A percentile compares a stretch with the other conserved stretches of the same genome.
These are phyloP conservation scores for Fusarium pininemorale DNA, from an alignment of 2,329 filamentous ascomycete genomes.

Conservation along the genomic window DNA sequence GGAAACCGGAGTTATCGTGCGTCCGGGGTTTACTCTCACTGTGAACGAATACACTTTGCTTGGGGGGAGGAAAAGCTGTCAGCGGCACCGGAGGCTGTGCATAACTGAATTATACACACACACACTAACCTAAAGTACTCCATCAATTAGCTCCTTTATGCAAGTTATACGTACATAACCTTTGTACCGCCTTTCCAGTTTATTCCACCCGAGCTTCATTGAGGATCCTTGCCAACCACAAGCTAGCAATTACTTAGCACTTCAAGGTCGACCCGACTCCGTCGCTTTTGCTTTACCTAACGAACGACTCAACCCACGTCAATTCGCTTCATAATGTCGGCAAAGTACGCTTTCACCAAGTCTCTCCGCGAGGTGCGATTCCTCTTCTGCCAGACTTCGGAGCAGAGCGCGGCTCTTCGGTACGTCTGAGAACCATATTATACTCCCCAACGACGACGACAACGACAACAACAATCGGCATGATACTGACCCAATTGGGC, in stretches of 20 bases:
- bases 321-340: slow-evolving; percentile 71
- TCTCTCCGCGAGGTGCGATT: slow-evolving; percentile 95
- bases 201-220: slow-evolving; percentile 38
- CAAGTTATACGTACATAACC: background rate
- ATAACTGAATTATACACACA: slow-evolving; percentile 5
- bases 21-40: slow-evolving; percentile 3
- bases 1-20: slow-evolving; percentile 37
- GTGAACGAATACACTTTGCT: background rate
- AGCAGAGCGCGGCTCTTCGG: slow-evolving; percentile 90
- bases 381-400: slow-evolving; percentile 93
- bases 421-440: slow-evolving; percentile 54
- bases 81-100: slow-evolving; percentile 32
- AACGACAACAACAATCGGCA: slow-evolving; percentile 1
- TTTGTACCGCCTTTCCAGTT: slow-evolving; percentile 15
- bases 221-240: slow-evolving; percentile 43
- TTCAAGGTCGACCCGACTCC: slow-evolving; percentile 19
- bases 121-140: background rate
- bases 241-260: slow-evolving; percentile 43
- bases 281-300: background rate
- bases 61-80: background rate
- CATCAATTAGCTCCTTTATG: slow-evolving; percentile 15
- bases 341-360: slow-evolving; percentile 91
- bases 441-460: background rate
- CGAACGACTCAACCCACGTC: slow-evolving; percentile 1
- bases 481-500: slow-evolving; percentile 24